Evolutionary conservation across 768 basidiomycete species (phyloP).

Genomic region (Kwoniella mangroviensis): DNA sequence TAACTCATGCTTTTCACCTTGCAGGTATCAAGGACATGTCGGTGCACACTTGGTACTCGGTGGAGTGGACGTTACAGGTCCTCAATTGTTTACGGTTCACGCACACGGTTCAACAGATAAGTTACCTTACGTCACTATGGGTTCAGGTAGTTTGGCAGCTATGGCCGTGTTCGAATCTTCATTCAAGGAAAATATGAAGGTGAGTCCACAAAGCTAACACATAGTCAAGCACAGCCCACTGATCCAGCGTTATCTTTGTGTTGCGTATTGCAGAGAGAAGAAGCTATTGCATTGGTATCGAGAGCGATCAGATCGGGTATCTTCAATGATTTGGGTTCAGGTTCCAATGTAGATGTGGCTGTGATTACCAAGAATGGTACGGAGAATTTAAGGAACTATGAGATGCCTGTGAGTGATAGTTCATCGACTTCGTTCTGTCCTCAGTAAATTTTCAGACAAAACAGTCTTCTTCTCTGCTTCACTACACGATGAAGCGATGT

Average conservation of each 20-base stretch:
- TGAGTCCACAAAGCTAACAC: slow-evolving; percentile 56
- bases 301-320: slow-evolving; percentile 92
- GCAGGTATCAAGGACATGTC: slow-evolving; percentile 87
- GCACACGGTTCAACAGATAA: slow-evolving; percentile 99
- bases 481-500: too few relatives aligned
- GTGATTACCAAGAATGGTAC: slow-evolving; percentile 84
- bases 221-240: neutral
- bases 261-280: slow-evolving; percentile 65
- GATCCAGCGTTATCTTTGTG: too few relatives aligned
- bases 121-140: slow-evolving; percentile 98
- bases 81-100: slow-evolving; percentile 92
- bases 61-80: slow-evolving; percentile 90
- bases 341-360: slow-evolving; percentile 97
- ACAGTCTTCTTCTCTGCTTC: neutral
- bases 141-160: slow-evolving; percentile 91
- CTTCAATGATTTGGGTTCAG: slow-evolving; percentile 98
- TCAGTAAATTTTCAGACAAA: neutral
- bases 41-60: slow-evolving; percentile 96
- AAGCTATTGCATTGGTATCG: slow-evolving; percentile 80
- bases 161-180: slow-evolving; percentile 95
- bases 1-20: slow-evolving; percentile 2
- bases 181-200: slow-evolving; percentile 82
- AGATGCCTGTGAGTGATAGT: slow-evolving; percentile 67
- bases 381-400: slow-evolving; percentile 91
- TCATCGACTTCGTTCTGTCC: neutral